Base-by-base conservation (phyloP, 1,139 yeast genomes). In the Magnusiomyces magnusii region DNA sequence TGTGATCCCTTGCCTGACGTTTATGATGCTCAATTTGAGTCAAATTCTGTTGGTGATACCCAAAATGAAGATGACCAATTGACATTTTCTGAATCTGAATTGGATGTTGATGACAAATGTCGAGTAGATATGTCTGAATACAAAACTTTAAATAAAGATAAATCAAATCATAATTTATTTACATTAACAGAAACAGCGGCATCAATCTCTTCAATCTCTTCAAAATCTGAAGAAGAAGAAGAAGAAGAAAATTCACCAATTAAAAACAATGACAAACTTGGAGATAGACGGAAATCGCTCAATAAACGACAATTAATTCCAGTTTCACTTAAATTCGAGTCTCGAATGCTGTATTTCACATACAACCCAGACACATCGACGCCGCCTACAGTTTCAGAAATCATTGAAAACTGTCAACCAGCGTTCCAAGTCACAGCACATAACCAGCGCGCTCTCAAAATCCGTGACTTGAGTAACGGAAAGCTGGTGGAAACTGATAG, bases 371-470 rank as follows among this genome's bases (percentile, higher is more conserved):
- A 73, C 28, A 80, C 80, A 56, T 80, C 84, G 17, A 84, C 92
- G 0, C 85, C 91, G 1, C 96, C 92, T 5, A 83, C 87, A 5
- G 75, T 81, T 60, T 67, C 79, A 21, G 96, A 88, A 68, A 73
- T 88, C 24, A 68, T 87, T 24, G 87, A 86, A 59, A 87, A 87
- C 68, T 89, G 88, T 24, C 81, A 82, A 61, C 75, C 78, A 57
- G 91, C 90, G 19, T 88, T 88, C 70, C 79, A 23, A 23, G 13
- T 31, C 36, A 31, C 36, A n/a, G 87, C 88, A 70, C 79, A 71
- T 31, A 70, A 71, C 44, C 70, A 76, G 28, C 72, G 77, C 54
- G 69, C 73, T 28, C 67, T 79, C 36, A 69, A 70, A 23, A 65
- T 73, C 15, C 54, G 71, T 51, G 67, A 72, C 57, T 61, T 65